Evolutionary conservation across 2,329 filamentous ascomycete genomes (phyloP).

Genomic region (Xylaria polymorpha): DNA sequence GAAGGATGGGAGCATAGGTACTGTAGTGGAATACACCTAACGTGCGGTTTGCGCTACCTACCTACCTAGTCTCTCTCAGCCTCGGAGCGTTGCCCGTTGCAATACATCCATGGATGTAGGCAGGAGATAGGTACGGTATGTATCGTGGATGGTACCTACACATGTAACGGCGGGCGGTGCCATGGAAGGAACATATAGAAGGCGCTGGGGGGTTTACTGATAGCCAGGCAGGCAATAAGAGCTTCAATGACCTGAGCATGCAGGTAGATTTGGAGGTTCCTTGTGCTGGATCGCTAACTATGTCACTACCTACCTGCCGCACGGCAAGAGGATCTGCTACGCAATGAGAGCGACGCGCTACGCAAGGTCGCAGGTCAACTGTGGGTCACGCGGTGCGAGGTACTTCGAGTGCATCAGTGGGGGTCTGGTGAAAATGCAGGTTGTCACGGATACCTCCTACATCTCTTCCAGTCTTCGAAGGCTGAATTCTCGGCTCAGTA

Average conservation of each 20-base stretch:
- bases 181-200: constrained; percentile 1
- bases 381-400: constrained; percentile 12
- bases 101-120: not conserved
- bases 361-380: constrained; percentile 14
- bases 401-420: constrained; percentile 5
- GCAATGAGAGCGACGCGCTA: constrained; percentile 10
- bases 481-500: too few relatives aligned
- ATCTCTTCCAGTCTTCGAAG: too few relatives aligned
- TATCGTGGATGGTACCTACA: not conserved
- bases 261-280: not conserved
- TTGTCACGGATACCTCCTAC: too few relatives aligned
- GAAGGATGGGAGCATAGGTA: constrained; percentile 13
- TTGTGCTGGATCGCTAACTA: constrained; percentile 10
- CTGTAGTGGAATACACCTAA: not conserved
- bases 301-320: constrained; percentile 18
- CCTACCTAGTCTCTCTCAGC: constrained; percentile 5
- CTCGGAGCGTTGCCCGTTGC: constrained; percentile 11
- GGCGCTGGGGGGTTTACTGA: constrained; percentile 1
- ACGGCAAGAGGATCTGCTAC: constrained; percentile 16
- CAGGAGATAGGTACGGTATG: not conserved
- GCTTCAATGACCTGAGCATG: constrained; percentile 11
- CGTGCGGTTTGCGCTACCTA: constrained; percentile 9
- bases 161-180: not conserved
- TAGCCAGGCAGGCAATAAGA: constrained; percentile 4
- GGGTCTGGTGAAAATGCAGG: too few relatives aligned